phyloP scores from a whole-genome alignment of 2,329 filamentous ascomycete species.

The Aspergillus unguis region DNA sequence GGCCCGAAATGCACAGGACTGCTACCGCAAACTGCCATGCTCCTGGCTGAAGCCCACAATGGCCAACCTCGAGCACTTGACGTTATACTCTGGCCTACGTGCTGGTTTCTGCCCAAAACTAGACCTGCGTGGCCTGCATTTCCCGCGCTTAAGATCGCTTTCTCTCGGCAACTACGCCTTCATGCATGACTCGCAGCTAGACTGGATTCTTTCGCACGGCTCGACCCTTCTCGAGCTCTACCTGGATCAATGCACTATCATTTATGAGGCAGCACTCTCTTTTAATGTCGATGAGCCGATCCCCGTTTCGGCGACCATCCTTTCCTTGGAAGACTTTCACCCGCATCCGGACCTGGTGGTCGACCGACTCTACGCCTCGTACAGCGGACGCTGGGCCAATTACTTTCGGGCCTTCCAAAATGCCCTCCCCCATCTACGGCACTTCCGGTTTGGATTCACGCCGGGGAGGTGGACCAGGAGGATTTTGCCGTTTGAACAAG shows the following conservation, averaged over 20 bases:
- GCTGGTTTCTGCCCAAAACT: constrained; percentile 43
- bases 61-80: constrained; percentile 31
- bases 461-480: background rate
- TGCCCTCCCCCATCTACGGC: constrained; percentile 17
- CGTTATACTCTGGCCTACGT: constrained; percentile 35
- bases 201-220: constrained; percentile 44
- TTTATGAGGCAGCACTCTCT: background rate
- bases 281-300: background rate
- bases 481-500: constrained; percentile 20
- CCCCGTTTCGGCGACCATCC: background rate
- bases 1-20: background rate
- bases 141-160: constrained; percentile 41
- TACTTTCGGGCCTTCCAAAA: constrained; percentile 19
- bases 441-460: constrained; percentile 17
- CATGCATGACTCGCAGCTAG: constrained; percentile 45
- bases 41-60: constrained; percentile 2
- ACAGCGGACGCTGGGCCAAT: constrained; percentile 5
- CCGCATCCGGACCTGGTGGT: background rate
- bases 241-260: constrained; percentile 44
- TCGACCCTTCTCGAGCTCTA: constrained; percentile 42
- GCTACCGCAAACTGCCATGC: background rate
- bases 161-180: constrained; percentile 44
- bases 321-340: background rate
- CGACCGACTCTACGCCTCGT: background rate
- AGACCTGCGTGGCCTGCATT: constrained; percentile 32